Percentiles rank a stretch among this genome's conserved stretches.
Conservation (phyloP, 176 grass and related monocot species). For the Urochloa ruziziensis region DNA sequence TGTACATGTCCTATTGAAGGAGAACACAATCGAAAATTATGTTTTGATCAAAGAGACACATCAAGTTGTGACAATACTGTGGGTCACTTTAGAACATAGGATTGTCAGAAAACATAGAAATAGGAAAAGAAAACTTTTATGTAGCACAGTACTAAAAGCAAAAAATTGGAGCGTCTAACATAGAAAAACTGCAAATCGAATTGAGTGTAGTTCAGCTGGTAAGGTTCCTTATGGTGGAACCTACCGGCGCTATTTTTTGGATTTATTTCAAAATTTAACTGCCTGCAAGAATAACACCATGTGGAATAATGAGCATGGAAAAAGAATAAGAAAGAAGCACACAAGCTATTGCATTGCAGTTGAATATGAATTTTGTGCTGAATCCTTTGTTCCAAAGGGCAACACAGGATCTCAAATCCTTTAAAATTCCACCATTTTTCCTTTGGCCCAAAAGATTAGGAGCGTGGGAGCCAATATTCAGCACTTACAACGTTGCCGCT, state of each 20-base stretch:
- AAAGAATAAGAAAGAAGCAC: too few relatives aligned
- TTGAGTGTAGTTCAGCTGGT: too few relatives aligned
- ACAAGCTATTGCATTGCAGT: too few relatives aligned
- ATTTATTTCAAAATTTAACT: too few relatives aligned
- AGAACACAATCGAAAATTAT: background rate
- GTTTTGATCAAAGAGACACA: background rate
- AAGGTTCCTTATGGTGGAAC: too few relatives aligned
- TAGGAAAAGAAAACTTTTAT: background rate
- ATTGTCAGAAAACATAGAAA: background rate
- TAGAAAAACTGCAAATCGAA: too few relatives aligned
- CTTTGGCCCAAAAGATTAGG: too few relatives aligned
- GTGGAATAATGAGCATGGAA: too few relatives aligned
- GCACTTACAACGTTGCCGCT: conserved; percentile 60
- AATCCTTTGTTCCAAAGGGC: background rate
- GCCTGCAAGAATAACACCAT: background rate
- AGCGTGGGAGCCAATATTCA: background rate
- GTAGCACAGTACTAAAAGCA: background rate
- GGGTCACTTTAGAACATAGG: background rate
- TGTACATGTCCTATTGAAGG: conserved; percentile 57
- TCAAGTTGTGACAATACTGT: background rate
- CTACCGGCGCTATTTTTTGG: too few relatives aligned
- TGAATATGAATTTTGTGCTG: too few relatives aligned
- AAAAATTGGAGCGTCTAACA: too few relatives aligned
- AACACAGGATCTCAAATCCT: background rate
- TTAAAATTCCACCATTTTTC: background rate